phyloP scores from a whole-genome alignment of 306 rosid genomes.

The Begonia masoniana region DNA sequence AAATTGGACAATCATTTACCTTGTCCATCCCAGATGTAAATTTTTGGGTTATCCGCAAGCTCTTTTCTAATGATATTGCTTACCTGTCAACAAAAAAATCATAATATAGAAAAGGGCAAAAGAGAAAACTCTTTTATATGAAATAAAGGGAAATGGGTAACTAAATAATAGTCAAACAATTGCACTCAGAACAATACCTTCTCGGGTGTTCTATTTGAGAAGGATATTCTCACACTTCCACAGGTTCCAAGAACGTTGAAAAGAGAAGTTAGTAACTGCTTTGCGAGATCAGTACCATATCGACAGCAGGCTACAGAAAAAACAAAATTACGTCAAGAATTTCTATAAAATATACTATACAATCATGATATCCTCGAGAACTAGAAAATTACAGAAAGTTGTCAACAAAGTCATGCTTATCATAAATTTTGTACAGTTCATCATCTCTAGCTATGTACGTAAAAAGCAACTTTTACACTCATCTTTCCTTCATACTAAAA shows the following conservation, averaged over 20 bases:
- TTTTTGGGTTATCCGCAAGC: constrained; percentile 70
- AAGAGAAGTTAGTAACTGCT: constrained; percentile 53
- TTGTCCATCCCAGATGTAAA: constrained; percentile 72
- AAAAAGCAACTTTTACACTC: no score
- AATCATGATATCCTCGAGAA: no score
- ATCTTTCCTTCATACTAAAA: no score
- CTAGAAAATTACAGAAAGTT: no score
- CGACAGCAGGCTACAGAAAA: constrained; percentile 56
- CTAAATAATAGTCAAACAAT: no score
- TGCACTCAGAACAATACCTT: constrained; percentile 32
- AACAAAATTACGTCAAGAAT: background rate
- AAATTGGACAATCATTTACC: constrained; percentile 15
- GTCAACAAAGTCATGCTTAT: no score
- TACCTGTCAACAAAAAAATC: constrained; percentile 36
- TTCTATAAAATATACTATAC: background rate
- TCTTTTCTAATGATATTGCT: constrained; percentile 43
- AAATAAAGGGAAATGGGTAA: no score
- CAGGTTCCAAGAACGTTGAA: constrained; percentile 59
- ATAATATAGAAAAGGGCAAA: constrained; percentile 2
- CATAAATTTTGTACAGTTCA: no score
- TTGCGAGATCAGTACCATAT: constrained; percentile 78
- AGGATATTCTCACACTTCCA: constrained; percentile 88
- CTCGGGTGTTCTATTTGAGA: constrained; percentile 70
- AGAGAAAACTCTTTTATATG: background rate
- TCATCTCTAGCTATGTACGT: no score